A percentile compares a stretch with the other conserved stretches of the same genome.
Evolutionary conservation across 352 stramenopile species (phyloP).

Genomic region (Elongisporangium undulatum): DNA sequence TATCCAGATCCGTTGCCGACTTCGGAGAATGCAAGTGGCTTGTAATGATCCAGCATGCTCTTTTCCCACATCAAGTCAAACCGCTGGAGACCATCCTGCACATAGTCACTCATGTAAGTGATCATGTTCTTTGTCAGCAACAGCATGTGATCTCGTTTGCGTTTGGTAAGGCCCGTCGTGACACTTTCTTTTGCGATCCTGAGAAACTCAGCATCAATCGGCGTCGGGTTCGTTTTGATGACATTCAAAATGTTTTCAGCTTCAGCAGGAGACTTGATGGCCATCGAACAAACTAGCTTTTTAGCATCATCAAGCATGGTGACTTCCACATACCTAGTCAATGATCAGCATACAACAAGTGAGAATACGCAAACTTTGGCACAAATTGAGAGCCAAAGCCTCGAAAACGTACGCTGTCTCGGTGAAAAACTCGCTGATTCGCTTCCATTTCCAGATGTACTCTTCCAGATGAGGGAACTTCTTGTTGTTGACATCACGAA

Average conservation of each 20-base stretch:
- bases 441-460: slow-evolving; percentile 84
- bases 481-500: slow-evolving; percentile 54
- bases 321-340: slow-evolving; percentile 59
- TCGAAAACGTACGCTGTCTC: slow-evolving; percentile 54
- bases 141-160: slow-evolving; percentile 69
- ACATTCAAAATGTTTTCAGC: slow-evolving; percentile 70
- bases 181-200: slow-evolving; percentile 67
- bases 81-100: slow-evolving; percentile 73
- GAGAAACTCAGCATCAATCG: slow-evolving; percentile 59
- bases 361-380: background rate
- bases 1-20: slow-evolving; percentile 70
- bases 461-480: slow-evolving; percentile 71
- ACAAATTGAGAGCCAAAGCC: background rate
- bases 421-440: slow-evolving; percentile 81
- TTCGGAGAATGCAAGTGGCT: slow-evolving; percentile 65
- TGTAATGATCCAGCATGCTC: slow-evolving; percentile 76
- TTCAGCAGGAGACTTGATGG: slow-evolving; percentile 73
- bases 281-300: slow-evolving; percentile 79
- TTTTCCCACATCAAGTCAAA: slow-evolving; percentile 85
- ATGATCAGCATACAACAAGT: background rate
- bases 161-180: slow-evolving; percentile 50
- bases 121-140: slow-evolving; percentile 86
- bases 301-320: slow-evolving; percentile 82
- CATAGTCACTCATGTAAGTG: slow-evolving; percentile 76
- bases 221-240: slow-evolving; percentile 37